A percentile compares a stretch with the other conserved stretches of the same genome.
phyloP scores from a whole-genome alignment of 805 yeast genomes.

The Candida boleticola region DNA sequence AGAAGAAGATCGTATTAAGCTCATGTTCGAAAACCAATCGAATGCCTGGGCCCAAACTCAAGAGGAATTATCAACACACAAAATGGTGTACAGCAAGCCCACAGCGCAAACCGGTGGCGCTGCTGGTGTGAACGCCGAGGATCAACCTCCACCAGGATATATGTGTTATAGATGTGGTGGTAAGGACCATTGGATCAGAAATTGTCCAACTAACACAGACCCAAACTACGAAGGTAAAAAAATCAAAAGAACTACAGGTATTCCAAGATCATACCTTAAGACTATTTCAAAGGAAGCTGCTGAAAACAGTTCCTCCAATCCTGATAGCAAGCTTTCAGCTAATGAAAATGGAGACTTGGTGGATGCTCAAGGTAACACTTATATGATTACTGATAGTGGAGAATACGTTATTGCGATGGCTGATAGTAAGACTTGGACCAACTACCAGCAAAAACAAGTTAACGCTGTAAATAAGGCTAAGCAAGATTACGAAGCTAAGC shows the following conservation, averaged over 20 bases:
- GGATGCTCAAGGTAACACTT: constrained; percentile 51
- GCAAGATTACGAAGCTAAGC: constrained; percentile 49
- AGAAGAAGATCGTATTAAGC: constrained; percentile 86
- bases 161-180: constrained; percentile 96
- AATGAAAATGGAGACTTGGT: constrained; percentile 44
- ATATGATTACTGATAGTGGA: constrained; percentile 91
- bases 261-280: constrained; percentile 88
- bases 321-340: constrained; percentile 24
- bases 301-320: constrained; percentile 39
- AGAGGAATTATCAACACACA: constrained; percentile 82
- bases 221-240: constrained; percentile 93
- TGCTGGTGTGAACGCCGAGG: constrained; percentile 47
- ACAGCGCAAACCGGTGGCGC: constrained; percentile 20
- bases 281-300: constrained; percentile 80
- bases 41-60: constrained; percentile 96
- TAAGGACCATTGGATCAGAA: constrained; percentile 89
- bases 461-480: constrained; percentile 45
- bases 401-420: constrained; percentile 96
- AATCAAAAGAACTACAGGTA: constrained; percentile 93
- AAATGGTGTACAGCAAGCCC: constrained; percentile 63
- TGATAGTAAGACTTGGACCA: constrained; percentile 87
- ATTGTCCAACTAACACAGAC: constrained; percentile 91
- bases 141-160: constrained; percentile 91
- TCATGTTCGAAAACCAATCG: constrained; percentile 90
- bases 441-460: constrained; percentile 69